A percentile compares a stretch with the other conserved stretches of the same genome.
Conservation (phyloP, 2,329 filamentous ascomycete genomes). For the Apiospora malaysiana region DNA sequence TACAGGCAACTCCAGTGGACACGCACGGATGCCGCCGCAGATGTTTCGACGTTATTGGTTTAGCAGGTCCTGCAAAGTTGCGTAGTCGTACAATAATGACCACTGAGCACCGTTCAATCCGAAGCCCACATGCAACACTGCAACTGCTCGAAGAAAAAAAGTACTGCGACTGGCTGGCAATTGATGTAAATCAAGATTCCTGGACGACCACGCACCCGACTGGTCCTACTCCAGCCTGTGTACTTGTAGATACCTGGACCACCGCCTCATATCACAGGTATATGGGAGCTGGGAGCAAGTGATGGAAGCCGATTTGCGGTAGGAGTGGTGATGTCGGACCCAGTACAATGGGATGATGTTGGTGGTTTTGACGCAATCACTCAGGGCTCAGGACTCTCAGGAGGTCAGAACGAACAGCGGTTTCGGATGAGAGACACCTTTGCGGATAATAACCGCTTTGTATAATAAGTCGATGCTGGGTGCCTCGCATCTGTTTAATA, state of each 20-base stretch:
- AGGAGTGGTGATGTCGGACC: not conserved
- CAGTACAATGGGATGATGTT: conserved; percentile 4
- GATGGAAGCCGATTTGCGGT: not conserved
- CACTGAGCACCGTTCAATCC: not conserved
- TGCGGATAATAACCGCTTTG: conserved; percentile 10
- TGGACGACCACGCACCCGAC: not conserved
- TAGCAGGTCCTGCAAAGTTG: conserved; percentile 1
- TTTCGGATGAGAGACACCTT: not conserved
- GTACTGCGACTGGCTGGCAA: not conserved
- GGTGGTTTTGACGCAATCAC: not conserved
- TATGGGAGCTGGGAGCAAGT: not conserved
- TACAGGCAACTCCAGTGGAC: conserved; percentile 5
- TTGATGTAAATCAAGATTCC: not conserved
- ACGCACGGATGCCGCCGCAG: conserved; percentile 5
- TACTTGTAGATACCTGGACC: not conserved
- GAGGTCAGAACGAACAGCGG: conserved; percentile 1
- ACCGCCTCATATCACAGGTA: not conserved
- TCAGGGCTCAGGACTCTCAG: not conserved
- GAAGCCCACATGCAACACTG: conserved; percentile 7
- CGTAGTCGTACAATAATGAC: not conserved
- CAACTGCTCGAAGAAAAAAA: not conserved
- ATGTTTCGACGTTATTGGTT: not conserved
- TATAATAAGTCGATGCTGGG: not conserved
- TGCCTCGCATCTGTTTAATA: not conserved
- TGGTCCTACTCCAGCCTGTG: not conserved